These are phyloP conservation scores for Sarocladium oryzae DNA, from an alignment of 2,329 filamentous ascomycete genomes.

Conservation along the genomic window DNA sequence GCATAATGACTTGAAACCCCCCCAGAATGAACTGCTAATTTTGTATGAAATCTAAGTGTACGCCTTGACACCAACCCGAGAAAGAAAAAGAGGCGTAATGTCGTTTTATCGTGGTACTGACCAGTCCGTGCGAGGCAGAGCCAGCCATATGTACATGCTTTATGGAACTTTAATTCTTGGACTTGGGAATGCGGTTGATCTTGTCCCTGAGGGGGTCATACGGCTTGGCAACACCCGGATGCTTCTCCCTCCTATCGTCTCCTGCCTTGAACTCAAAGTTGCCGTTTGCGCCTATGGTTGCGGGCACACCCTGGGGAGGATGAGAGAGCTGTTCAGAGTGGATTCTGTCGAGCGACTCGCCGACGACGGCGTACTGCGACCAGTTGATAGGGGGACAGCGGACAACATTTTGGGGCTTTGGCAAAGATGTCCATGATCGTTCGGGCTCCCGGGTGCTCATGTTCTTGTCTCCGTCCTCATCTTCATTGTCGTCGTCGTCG, in stretches of 20 bases:
- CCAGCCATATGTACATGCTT: not conserved
- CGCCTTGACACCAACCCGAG: no score
- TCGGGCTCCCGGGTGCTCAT: slow-evolving; percentile 13
- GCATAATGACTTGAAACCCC: no score
- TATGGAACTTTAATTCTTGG: not conserved
- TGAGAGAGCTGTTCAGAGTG: slow-evolving; percentile 70
- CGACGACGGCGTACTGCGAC: slow-evolving; percentile 88
- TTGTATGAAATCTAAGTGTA: no score
- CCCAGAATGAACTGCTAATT: no score
- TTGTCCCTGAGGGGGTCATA: slow-evolving; percentile 48
- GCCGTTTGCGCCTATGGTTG: slow-evolving; percentile 35
- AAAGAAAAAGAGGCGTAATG: not conserved
- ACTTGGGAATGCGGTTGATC: slow-evolving; percentile 10
- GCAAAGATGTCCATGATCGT: slow-evolving; percentile 9
- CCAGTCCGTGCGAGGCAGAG: not conserved
- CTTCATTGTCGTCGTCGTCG: slow-evolving; percentile 20
- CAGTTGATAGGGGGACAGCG: slow-evolving; percentile 89
- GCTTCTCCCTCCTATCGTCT: slow-evolving; percentile 36
- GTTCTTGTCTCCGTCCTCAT: slow-evolving; percentile 22
- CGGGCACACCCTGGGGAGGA: slow-evolving; percentile 52
- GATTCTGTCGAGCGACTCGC: slow-evolving; percentile 69
- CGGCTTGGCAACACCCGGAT: slow-evolving; percentile 49
- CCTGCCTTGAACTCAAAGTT: slow-evolving; percentile 42
- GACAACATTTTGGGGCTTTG: slow-evolving; percentile 67
- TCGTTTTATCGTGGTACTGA: not conserved